Percentiles rank a stretch among this genome's conserved stretches.
These are phyloP conservation scores for Ciborinia camelliae DNA, from an alignment of 2,329 filamentous ascomycete species.

Conservation along the genomic window DNA sequence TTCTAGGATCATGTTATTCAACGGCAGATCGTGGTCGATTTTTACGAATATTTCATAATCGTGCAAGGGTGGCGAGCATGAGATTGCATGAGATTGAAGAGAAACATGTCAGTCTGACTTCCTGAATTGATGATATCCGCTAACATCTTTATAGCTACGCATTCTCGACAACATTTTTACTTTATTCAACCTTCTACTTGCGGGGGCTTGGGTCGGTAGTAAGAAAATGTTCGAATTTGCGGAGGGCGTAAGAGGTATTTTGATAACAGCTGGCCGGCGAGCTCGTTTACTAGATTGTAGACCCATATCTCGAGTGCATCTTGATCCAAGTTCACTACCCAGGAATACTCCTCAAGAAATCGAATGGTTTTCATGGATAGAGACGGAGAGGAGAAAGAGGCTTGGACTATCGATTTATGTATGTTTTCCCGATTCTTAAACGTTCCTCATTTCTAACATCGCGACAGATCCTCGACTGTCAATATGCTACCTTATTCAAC, in stretches of 20 bases:
- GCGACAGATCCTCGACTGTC: constrained; percentile 32
- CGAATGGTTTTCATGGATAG: constrained; percentile 34
- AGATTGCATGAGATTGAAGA: constrained; percentile 30
- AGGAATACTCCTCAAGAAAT: constrained; percentile 25
- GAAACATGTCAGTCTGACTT: constrained; percentile 28
- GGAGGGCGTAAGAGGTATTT: constrained; percentile 31
- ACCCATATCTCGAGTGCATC: constrained; percentile 24
- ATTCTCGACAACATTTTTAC: constrained; percentile 32
- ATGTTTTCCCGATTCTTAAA: constrained; percentile 11
- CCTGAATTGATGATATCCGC: not conserved
- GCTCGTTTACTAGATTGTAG: constrained; percentile 33
- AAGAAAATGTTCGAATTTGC: constrained; percentile 35
- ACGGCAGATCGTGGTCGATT: constrained; percentile 31
- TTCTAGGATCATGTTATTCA: constrained; percentile 35
- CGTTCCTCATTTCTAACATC: not conserved
- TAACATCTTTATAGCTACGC: constrained; percentile 27
- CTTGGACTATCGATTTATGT: constrained; percentile 35
- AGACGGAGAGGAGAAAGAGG: constrained; percentile 34
- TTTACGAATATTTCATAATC: constrained; percentile 32
- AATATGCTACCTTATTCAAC: constrained; percentile 35
- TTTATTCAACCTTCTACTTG: constrained; percentile 33
- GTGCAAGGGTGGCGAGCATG: constrained; percentile 27
- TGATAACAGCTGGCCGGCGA: constrained; percentile 32
- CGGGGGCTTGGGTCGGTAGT: constrained; percentile 34
- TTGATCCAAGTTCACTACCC: constrained; percentile 24